Percentiles rank a stretch among this genome's conserved stretches.
phyloP scores from a whole-genome alignment of 176 grass and related monocot species.

The Oryza brachyantha region DNA sequence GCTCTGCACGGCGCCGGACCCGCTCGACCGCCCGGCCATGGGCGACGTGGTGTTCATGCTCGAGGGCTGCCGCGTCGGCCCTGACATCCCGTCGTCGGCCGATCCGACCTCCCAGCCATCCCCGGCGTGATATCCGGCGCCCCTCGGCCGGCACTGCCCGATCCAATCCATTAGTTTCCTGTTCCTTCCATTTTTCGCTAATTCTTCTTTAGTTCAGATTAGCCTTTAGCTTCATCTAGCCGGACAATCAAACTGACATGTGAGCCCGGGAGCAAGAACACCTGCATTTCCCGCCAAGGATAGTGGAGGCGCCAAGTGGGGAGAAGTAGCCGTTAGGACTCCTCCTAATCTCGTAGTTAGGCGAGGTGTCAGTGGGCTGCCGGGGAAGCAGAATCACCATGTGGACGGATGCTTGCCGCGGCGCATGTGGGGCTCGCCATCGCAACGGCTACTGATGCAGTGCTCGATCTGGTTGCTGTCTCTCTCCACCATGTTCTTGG shows the following conservation, averaged over 20 bases:
- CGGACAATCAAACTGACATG: constrained; percentile 17
- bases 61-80: constrained; percentile 93
- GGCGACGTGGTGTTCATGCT: constrained; percentile 99
- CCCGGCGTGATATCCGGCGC: constrained; percentile 47
- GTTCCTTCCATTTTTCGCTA: constrained; percentile 1
- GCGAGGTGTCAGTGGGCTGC: not conserved
- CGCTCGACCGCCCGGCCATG: constrained; percentile 82
- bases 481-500: not conserved
- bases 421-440: constrained; percentile 36
- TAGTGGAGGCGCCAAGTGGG: not conserved
- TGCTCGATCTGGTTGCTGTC: not conserved
- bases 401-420: constrained; percentile 36
- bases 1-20: constrained; percentile 86
- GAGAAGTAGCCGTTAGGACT: constrained; percentile 60
- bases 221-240: constrained; percentile 17
- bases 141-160: constrained; percentile 14
- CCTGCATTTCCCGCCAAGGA: constrained; percentile 40
- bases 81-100: constrained; percentile 88
- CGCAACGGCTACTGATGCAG: constrained; percentile 54
- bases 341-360: constrained; percentile 25
- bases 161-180: constrained; percentile 26
- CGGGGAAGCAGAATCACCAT: constrained; percentile 31
- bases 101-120: constrained; percentile 91
- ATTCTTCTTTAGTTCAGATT: constrained; percentile 45
- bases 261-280: not conserved